phyloP scores from a whole-genome alignment of 23 red algal species.

The Agarophyton chilense region DNA sequence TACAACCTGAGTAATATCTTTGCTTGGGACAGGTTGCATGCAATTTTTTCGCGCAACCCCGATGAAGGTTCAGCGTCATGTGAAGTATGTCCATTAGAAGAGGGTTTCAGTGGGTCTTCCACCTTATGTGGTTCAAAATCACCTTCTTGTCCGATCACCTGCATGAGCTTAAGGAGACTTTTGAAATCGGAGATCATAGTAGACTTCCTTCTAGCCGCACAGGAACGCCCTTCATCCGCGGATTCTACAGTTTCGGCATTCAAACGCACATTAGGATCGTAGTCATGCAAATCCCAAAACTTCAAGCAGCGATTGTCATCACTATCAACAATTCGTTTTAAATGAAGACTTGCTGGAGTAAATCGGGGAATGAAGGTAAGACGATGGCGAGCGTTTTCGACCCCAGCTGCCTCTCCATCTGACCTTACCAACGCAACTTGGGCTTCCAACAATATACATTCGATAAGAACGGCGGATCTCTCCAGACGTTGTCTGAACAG shows the following conservation, averaged over 20 bases:
- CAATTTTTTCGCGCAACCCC: slow-evolving; percentile 1
- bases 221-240: slow-evolving; percentile 23
- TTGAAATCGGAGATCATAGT: slow-evolving; percentile 33
- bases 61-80: not conserved
- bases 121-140: not conserved
- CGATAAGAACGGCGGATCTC: slow-evolving; percentile 40
- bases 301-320: slow-evolving; percentile 52
- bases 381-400: slow-evolving; percentile 28
- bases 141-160: not conserved
- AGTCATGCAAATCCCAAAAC: slow-evolving; percentile 59
- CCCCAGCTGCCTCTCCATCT: slow-evolving; percentile 33
- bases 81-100: not conserved
- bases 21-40: not conserved
- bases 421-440: slow-evolving; percentile 15
- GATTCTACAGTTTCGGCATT: not conserved
- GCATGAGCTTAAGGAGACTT: slow-evolving; percentile 11
- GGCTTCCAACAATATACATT: slow-evolving; percentile 24
- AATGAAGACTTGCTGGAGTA: slow-evolving; percentile 7
- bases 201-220: not conserved
- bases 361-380: slow-evolving; percentile 37
- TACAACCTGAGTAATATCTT: not conserved
- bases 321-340: slow-evolving; percentile 42
- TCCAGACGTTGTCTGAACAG: slow-evolving; percentile 54
- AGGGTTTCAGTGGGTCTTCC: not conserved
- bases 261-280: slow-evolving; percentile 23